Percentiles rank a stretch among this genome's conserved stretches.
Evolutionary conservation across 208 protist genomes (phyloP).

Genomic region (Crithidia expoeki): DNA sequence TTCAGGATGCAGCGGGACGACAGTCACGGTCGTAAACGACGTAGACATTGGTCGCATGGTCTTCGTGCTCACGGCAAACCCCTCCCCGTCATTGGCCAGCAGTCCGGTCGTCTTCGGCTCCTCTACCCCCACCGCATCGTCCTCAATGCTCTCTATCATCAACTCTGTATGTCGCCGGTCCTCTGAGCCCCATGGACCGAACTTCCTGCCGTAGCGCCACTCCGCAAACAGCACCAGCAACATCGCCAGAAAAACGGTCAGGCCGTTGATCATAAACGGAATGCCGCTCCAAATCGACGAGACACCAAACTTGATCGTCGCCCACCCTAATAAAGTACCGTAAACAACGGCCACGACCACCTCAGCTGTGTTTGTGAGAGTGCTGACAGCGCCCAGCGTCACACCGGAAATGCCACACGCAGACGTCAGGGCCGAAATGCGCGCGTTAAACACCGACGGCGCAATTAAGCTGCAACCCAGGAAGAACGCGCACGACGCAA

Average conservation of each 20-base stretch:
- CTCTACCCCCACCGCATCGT: constrained; percentile 2
- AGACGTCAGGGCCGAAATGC: constrained; percentile 37
- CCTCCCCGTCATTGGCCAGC: neutral
- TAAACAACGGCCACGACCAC: constrained; percentile 38
- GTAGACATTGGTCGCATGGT: neutral
- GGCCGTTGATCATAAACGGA: constrained; percentile 44
- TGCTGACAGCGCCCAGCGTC: constrained; percentile 42
- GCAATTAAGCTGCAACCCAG: constrained; percentile 31
- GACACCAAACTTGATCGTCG: constrained; percentile 22
- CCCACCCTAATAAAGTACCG: constrained; percentile 42
- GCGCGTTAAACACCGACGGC: constrained; percentile 38
- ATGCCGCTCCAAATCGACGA: constrained; percentile 36
- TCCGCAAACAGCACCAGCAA: constrained; percentile 45
- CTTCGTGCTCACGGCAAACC: neutral
- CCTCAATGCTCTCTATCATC: neutral
- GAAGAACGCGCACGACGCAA: constrained; percentile 25
- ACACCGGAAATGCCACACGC: constrained; percentile 37
- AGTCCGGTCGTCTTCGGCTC: neutral
- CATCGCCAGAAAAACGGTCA: constrained; percentile 21
- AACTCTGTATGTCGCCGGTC: constrained; percentile 1
- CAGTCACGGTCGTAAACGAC: neutral
- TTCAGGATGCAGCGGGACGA: neutral
- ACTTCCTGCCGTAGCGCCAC: constrained; percentile 30
- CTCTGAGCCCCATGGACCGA: constrained; percentile 9
- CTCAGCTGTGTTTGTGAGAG: constrained; percentile 43